Conservation (phyloP, 1,139 yeast species). For the Diutina sp. region DNA sequence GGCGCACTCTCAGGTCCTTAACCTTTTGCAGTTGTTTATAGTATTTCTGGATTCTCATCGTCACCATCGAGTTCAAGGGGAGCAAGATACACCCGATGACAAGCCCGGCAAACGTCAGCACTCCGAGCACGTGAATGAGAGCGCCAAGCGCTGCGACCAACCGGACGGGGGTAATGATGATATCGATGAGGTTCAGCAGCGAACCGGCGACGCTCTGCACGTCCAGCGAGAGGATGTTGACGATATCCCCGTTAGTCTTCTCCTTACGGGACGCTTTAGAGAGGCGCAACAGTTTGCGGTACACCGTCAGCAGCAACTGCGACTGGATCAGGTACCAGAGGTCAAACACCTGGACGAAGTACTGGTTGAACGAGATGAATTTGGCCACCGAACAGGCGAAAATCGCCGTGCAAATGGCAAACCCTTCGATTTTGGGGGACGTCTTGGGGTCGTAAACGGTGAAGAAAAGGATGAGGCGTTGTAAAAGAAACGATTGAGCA, state of each 20-base stretch:
- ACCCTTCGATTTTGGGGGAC: slow-evolving; percentile 37
- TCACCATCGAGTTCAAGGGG: slow-evolving; percentile 42
- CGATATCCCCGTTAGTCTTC: slow-evolving; percentile 42
- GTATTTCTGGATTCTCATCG: slow-evolving; percentile 31
- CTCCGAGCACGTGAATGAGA: slow-evolving; percentile 46
- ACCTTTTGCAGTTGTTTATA: slow-evolving; percentile 54
- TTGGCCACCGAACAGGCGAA: slow-evolving; percentile 33
- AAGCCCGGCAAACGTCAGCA: slow-evolving; percentile 50
- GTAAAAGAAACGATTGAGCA: slow-evolving; percentile 45
- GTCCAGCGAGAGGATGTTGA: slow-evolving; percentile 48
- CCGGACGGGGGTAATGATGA: slow-evolving; percentile 50
- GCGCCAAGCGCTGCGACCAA: slow-evolving; percentile 41
- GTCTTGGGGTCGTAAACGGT: slow-evolving; percentile 10
- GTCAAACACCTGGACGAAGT: slow-evolving; percentile 36
- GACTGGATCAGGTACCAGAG: slow-evolving; percentile 41
- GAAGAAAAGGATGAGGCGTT: slow-evolving; percentile 36
- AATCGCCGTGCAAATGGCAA: slow-evolving; percentile 36
- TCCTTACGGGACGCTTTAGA: slow-evolving; percentile 33
- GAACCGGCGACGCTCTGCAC: slow-evolving; percentile 41
- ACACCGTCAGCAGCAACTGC: slow-evolving; percentile 35
- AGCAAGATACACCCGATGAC: slow-evolving; percentile 38
- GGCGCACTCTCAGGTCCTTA: slow-evolving; percentile 47
- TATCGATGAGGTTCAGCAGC: slow-evolving; percentile 36
- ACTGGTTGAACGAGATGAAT: slow-evolving; percentile 38
- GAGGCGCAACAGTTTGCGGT: slow-evolving; percentile 34